Evolutionary conservation across 331 rosid genomes (phyloP).

Genomic region (Saraca asoca): DNA sequence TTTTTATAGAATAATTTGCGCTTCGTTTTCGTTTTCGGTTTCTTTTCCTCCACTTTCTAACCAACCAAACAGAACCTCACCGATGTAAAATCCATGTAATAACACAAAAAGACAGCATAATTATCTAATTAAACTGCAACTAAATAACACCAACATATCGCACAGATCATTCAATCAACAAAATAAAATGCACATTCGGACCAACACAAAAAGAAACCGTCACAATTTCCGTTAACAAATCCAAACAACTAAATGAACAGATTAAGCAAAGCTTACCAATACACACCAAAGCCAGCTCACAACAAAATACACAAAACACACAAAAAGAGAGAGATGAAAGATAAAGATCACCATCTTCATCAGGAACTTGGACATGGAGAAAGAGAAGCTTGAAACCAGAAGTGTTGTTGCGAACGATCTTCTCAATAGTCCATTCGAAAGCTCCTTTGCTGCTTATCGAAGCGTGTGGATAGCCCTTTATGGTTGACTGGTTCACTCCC

Average conservation of each 20-base stretch:
- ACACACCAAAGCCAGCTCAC: not conserved
- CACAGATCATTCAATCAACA: not conserved
- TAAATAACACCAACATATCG: not conserved
- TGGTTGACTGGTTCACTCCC: constrained; percentile 87
- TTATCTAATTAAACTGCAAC: not conserved
- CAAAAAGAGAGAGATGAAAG: constrained; percentile 20
- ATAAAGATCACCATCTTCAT: constrained; percentile 69
- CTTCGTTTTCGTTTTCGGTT: not conserved
- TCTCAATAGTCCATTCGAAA: constrained; percentile 81
- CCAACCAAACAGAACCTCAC: constrained; percentile 15
- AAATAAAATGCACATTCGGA: not conserved
- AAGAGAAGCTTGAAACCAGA: constrained; percentile 71
- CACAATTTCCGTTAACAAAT: not conserved
- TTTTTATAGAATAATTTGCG: not conserved
- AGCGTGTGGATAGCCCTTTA: constrained; percentile 84
- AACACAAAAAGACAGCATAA: not conserved
- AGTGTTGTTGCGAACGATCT: constrained; percentile 74
- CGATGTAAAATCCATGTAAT: not conserved
- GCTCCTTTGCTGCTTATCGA: constrained; percentile 91
- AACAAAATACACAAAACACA: not conserved
- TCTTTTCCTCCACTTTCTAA: constrained; percentile 18
- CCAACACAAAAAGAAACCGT: not conserved
- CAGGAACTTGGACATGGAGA: constrained; percentile 87
- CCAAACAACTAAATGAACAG: not conserved
- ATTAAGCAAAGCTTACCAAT: not conserved